Base-by-base conservation (phyloP, 73 alveolate genomes). In the Tetrahymena borealis region DNA sequence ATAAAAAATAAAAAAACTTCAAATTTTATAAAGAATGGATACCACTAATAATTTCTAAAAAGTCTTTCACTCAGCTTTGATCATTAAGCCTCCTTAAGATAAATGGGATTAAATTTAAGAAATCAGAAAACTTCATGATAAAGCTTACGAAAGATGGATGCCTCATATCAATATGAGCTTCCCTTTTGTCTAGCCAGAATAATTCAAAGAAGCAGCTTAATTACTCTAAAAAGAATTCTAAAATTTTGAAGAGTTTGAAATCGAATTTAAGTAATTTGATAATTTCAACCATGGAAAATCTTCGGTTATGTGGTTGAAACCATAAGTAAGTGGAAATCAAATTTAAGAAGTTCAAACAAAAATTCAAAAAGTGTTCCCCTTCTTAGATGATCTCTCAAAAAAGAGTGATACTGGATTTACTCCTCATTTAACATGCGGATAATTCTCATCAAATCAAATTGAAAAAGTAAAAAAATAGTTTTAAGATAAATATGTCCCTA, bases 61-160 rank as follows among this genome's bases (percentile, higher is more conserved):
- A 85, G 95, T 93, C 7, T 93, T 93, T 93, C 95, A 93, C 20
- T 39, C 95, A 39, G 95, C 95, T 9, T 31, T 92, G 12, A 85
- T 92, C 20, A 60, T 93, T 31, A 77, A 37, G 18, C 95, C 95
- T 32, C 95, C 95, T 24, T 79, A 39, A 12, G 40, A 93, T 32
- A 79, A 39, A 39, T 79, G 90, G 39, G 91, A 93, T 20, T 32
- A 93, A 79, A 93, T 93, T 2, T 39, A 93, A 93, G 78, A 60
- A 1, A 36, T 93, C 3, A 93, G 95, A 33, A 37, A 78, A 92
- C 28, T 79, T 38, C 38, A 93, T 90, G 95, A 93, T 90, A 93
- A 93, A 93, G 95, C 95, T 11, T 93, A 93, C n/a, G 95, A 93
- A 33, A 93, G 95, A 40, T 93, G 95, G 95, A 93, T 93, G 95